Evolutionary conservation across 1,139 yeast species (phyloP).

Genomic region (Saccharomycopsis crataegensis): DNA sequence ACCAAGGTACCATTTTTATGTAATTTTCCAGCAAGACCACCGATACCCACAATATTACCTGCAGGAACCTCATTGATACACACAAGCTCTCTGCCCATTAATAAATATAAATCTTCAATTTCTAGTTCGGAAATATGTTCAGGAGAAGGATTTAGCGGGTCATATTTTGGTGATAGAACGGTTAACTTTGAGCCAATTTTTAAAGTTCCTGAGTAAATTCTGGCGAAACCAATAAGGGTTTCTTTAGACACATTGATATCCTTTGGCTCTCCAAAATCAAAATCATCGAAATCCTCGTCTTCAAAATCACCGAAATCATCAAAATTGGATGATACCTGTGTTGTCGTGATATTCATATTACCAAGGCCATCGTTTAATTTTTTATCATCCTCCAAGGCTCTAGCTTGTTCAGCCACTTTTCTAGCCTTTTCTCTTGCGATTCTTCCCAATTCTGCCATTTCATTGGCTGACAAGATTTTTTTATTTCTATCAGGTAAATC

Average conservation of each 20-base stretch:
- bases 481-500: constrained; percentile 62
- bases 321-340: constrained; percentile 18
- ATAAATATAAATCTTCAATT: constrained; percentile 63
- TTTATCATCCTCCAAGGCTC: constrained; percentile 28
- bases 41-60: constrained; percentile 92
- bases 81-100: constrained; percentile 91
- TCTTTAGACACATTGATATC: constrained; percentile 46
- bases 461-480: constrained; percentile 40
- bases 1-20: constrained; percentile 79
- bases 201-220: constrained; percentile 82
- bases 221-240: constrained; percentile 75
- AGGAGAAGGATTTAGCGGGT: constrained; percentile 56
- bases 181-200: constrained; percentile 65
- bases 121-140: constrained; percentile 47
- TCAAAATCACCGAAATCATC: constrained; percentile 25
- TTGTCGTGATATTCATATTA: constrained; percentile 19
- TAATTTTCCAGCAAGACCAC: constrained; percentile 73
- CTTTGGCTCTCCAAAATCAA: constrained; percentile 31
- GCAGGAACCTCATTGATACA: constrained; percentile 79
- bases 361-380: constrained; percentile 20
- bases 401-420: constrained; percentile 59
- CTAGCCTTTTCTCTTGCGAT: constrained; percentile 64
- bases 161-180: constrained; percentile 81
- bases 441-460: constrained; percentile 59
- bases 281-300: constrained; percentile 28